Evolutionary conservation across 164 flowering plant species (phyloP), one percentile per base, ranked within the genome.

Genomic region (Vitis riparia): DNA sequence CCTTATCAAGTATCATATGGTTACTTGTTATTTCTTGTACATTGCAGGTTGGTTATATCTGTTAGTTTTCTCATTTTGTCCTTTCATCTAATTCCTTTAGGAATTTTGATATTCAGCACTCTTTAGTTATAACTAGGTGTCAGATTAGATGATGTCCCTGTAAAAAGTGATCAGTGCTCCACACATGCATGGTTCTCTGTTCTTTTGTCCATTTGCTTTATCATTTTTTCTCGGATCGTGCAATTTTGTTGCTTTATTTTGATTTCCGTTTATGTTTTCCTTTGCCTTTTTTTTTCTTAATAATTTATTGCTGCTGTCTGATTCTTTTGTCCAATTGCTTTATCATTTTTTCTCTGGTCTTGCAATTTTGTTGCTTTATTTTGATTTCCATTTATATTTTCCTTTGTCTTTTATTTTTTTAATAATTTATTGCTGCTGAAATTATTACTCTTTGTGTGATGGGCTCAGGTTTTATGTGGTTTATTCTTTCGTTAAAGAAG

Each of bases 401-500:
- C 15, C 7, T 4, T 5, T 51, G 23, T 0, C 48, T 17, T 10
- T 55, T 23, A 0, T 0, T 56, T n/a, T 44, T 60, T 57, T 12
- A n/a, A 11, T 66, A 2, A 9, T 49, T 13, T 8, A 27, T 71
- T 67, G 56, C 13, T 62, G 30, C 62, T 72, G 44, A 73, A 66
- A 14, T 65, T 63, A 8, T 49, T 57, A 4, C 58, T 55, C 9
- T 67, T 44, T 48, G 0, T 65, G 16, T 53, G 11, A 17, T 67
- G 65, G 47, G 7, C 63, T 65, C 87, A 94, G 99, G 99, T 75
- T 91, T 94, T 73, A 79, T 94, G 84, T 94, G 99, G 97, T 94
- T 92, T 79, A 94, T 94, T 85, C 89, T 94, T 30, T 79, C 97
- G 32, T 75, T 94, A 59, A 94, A 94, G 91, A 92, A 91, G 88